A percentile compares a stretch with the other conserved stretches of the same genome.
Conservation (phyloP, 441 rosid species). For the Gossypium davidsonii region DNA sequence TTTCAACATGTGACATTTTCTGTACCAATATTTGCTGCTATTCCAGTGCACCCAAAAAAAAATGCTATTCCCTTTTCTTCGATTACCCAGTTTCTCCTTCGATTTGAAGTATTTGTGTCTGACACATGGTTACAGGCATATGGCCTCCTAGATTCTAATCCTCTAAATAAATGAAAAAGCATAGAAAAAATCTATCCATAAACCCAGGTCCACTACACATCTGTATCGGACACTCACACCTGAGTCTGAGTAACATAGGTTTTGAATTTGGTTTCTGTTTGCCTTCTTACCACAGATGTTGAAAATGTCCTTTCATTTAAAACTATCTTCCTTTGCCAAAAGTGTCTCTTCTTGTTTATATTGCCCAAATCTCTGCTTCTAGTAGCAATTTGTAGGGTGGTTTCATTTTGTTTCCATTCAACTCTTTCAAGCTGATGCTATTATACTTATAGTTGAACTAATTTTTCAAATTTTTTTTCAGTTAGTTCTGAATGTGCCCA, state of each 20-base stretch:
- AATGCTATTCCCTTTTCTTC: neutral
- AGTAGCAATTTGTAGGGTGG: neutral
- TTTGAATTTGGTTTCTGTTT: neutral
- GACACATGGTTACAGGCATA: too few species aligned
- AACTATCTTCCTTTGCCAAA: neutral
- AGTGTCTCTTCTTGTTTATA: neutral
- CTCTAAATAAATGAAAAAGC: too few species aligned
- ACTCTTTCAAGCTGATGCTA: neutral
- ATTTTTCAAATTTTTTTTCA: neutral
- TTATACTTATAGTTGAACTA: neutral
- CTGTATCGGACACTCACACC: too few species aligned
- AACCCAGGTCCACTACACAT: too few species aligned
- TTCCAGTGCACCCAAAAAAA: too few species aligned
- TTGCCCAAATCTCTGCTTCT: neutral
- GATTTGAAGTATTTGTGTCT: too few species aligned
- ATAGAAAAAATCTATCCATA: too few species aligned
- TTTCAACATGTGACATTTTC: neutral
- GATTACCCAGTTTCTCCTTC: neutral
- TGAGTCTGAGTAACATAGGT: too few species aligned
- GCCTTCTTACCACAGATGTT: neutral
- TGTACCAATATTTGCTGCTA: neutral
- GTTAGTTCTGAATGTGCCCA: neutral
- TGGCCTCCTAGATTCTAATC: too few species aligned
- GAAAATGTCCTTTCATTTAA: neutral
- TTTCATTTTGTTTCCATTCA: neutral